These are phyloP conservation scores for Trypanosomatidae sp. DNA, from an alignment of 208 protist species.

Conservation along the genomic window DNA sequence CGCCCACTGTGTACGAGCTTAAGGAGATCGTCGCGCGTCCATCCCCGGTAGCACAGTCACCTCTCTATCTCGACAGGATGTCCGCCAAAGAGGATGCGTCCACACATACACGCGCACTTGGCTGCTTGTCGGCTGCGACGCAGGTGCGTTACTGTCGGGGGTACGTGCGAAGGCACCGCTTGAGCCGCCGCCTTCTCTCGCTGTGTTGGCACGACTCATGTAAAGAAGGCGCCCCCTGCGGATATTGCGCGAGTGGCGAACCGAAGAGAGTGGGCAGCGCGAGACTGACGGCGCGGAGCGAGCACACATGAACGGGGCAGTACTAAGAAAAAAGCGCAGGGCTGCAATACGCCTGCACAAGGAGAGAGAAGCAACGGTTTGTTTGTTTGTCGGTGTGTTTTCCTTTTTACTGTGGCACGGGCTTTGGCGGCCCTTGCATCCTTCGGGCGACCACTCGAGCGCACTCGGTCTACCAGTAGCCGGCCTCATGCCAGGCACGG, in stretches of 20 bases:
- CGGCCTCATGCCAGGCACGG: slow-evolving; percentile 87
- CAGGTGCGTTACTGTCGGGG: background rate
- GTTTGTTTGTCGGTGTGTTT: no score
- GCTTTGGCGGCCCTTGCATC: background rate
- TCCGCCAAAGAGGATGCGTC: background rate
- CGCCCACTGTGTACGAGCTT: background rate
- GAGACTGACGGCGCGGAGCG: background rate
- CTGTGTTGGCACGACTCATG: background rate
- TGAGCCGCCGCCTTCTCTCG: background rate
- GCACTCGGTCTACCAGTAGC: slow-evolving; percentile 66
- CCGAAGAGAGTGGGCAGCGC: background rate
- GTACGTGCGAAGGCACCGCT: background rate
- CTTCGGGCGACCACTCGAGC: background rate
- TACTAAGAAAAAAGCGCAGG: background rate
- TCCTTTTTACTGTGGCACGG: background rate
- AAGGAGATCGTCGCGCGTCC: background rate
- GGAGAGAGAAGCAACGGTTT: background rate
- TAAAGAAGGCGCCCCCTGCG: background rate
- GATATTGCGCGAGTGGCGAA: background rate
- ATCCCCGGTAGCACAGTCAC: background rate
- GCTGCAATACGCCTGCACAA: background rate
- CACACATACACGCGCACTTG: background rate
- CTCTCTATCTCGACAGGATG: background rate
- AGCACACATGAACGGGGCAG: background rate
- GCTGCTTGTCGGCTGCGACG: no score